Conservation (phyloP, 805 yeast species). For the Myxozyma kluyveri region DNA sequence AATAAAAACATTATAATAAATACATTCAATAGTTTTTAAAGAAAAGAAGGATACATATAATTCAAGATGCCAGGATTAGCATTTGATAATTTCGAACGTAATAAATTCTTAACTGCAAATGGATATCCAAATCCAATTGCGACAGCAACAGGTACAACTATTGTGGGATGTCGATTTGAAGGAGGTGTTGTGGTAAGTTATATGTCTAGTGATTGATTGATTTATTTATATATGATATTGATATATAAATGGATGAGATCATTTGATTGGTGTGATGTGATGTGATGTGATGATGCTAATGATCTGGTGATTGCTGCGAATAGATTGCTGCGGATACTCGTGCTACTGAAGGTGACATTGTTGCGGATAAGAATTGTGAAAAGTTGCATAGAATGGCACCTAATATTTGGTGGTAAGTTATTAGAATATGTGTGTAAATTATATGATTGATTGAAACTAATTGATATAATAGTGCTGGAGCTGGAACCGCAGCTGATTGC, state of each 20-base stretch:
- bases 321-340: slow-evolving; percentile 95
- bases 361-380: slow-evolving; percentile 97
- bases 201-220: background rate
- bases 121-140: slow-evolving; percentile 82
- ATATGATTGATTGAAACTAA: background rate
- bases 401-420: slow-evolving; percentile 58
- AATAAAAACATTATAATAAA: too few relatives aligned
- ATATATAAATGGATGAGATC: too few relatives aligned
- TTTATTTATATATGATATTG: background rate
- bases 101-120: slow-evolving; percentile 63
- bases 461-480: slow-evolving; percentile 72
- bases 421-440: background rate
- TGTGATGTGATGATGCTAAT: background rate
- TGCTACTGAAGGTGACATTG: slow-evolving; percentile 94
- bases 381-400: slow-evolving; percentile 85
- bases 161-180: slow-evolving; percentile 89
- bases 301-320: background rate
- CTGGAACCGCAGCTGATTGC: slow-evolving; percentile 99
- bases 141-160: slow-evolving; percentile 98
- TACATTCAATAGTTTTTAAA: too few relatives aligned
- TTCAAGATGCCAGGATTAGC: slow-evolving; percentile 57
- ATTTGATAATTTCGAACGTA: slow-evolving; percentile 92
- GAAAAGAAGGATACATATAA: too few relatives aligned
- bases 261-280: background rate
- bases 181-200: slow-evolving; percentile 74